phyloP scores from a whole-genome alignment of 345 rosid species.

The Rhodomyrtus tomentosa region DNA sequence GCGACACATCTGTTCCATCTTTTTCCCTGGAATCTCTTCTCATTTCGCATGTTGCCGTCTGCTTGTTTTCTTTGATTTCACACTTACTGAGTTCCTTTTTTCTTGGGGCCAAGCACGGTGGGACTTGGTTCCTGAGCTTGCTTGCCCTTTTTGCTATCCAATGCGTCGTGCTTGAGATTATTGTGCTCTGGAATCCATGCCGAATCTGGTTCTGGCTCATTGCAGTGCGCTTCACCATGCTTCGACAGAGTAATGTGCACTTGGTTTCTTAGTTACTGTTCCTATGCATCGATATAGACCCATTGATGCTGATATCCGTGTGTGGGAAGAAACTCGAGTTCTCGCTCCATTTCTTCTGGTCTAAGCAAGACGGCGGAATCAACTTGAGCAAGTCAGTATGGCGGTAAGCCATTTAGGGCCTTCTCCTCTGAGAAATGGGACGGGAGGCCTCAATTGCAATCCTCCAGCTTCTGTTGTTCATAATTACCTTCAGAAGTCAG shows the following conservation, averaged over 20 bases:
- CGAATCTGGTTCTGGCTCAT: not conserved
- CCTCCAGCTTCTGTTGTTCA: not conserved
- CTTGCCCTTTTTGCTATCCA: not conserved
- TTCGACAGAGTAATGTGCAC: not conserved
- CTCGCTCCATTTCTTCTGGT: not conserved
- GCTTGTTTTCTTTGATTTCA: not conserved
- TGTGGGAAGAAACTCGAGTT: not conserved
- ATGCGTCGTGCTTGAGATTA: not conserved
- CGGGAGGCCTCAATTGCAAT: not conserved
- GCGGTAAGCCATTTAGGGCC: not conserved
- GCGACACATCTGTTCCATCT: not conserved
- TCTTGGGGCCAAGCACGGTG: not conserved
- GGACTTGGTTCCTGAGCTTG: not conserved
- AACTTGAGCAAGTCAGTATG: rapidly evolving
- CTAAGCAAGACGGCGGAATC: not conserved
- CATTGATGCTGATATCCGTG: not conserved
- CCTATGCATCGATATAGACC: not conserved
- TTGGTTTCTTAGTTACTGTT: not conserved
- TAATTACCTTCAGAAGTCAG: not conserved
- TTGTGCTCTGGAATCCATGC: not conserved
- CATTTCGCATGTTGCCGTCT: not conserved
- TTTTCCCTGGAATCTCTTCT: not conserved
- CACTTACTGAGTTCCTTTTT: not conserved
- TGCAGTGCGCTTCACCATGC: not conserved
- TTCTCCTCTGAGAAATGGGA: not conserved